These are phyloP conservation scores for Colletotrichum musae DNA, from an alignment of 2,329 filamentous ascomycete species.

Conservation along the genomic window DNA sequence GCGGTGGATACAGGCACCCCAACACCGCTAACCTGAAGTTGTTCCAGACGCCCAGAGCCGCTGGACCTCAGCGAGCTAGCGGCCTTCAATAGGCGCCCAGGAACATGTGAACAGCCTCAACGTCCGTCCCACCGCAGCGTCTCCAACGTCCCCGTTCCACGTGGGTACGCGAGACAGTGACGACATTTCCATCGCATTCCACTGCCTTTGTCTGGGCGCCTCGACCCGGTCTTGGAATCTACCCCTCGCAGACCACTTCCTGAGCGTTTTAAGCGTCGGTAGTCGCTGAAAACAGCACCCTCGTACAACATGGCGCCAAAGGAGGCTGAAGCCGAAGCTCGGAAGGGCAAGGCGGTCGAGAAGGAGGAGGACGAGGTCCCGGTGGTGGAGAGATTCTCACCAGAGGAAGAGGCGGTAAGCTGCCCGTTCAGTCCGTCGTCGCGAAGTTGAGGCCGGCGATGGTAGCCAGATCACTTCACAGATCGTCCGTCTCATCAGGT, in stretches of 20 bases:
- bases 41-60: background rate
- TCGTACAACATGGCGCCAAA: conserved; percentile 24
- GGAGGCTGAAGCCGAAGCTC: conserved; percentile 27
- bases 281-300: conserved; percentile 18
- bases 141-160: conserved; percentile 10
- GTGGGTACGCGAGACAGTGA: conserved; percentile 35
- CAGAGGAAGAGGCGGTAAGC: conserved; percentile 71
- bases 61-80: background rate
- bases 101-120: conserved; percentile 39
- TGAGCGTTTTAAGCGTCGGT: too few species aligned
- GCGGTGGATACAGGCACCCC: background rate
- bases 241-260: background rate
- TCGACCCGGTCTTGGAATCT: background rate
- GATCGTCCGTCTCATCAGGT: background rate
- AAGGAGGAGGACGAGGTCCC: conserved; percentile 19
- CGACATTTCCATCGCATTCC: conserved; percentile 27
- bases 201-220: background rate
- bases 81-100: conserved; percentile 8
- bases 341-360: background rate
- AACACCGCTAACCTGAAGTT: background rate
- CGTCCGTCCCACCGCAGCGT: conserved; percentile 9
- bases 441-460: too few species aligned
- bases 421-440: background rate
- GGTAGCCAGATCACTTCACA: background rate
- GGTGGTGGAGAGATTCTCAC: conserved; percentile 58